Percentiles rank a stretch among this genome's conserved stretches.
Conservation (phyloP, 1,139 yeast species). For the Pichia sp. region DNA sequence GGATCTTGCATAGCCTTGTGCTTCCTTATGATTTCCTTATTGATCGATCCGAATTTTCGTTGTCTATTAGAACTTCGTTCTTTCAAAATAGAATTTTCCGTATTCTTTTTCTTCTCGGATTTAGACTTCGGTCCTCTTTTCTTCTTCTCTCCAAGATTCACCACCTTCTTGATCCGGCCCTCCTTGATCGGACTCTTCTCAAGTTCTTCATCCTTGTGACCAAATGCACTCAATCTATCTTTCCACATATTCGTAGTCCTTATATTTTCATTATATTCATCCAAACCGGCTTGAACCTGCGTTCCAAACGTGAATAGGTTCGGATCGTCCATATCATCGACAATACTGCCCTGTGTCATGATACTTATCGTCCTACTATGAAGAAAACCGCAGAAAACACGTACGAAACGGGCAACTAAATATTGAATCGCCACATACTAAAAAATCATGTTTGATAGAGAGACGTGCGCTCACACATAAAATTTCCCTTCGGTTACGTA, state of each 20-base stretch:
- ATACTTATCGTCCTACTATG: too few relatives aligned
- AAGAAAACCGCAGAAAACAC: too few relatives aligned
- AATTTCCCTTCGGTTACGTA: too few relatives aligned
- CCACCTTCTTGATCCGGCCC: not conserved
- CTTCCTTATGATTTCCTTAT: conserved; percentile 16
- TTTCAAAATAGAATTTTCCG: too few relatives aligned
- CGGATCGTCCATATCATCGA: not conserved
- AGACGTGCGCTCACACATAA: too few relatives aligned
- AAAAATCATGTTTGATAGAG: too few relatives aligned
- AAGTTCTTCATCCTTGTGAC: not conserved
- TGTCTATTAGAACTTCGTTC: conserved; percentile 1
- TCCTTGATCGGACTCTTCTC: not conserved
- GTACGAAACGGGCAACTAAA: too few relatives aligned
- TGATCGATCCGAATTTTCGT: conserved; percentile 16
- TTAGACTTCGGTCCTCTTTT: not conserved
- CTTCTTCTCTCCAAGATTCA: not conserved
- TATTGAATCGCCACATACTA: too few relatives aligned
- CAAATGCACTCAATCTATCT: conserved; percentile 14
- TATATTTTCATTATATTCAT: conserved; percentile 16
- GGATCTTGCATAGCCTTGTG: conserved; percentile 18
- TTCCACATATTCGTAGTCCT: conserved; percentile 19
- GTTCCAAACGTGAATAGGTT: conserved; percentile 25
- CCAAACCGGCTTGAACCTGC: conserved; percentile 29
- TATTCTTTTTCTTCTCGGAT: not conserved
- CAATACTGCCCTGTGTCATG: not conserved